These are phyloP conservation scores for Kodamaea fungicola DNA, from an alignment of 1,139 yeast species.

Conservation along the genomic window DNA sequence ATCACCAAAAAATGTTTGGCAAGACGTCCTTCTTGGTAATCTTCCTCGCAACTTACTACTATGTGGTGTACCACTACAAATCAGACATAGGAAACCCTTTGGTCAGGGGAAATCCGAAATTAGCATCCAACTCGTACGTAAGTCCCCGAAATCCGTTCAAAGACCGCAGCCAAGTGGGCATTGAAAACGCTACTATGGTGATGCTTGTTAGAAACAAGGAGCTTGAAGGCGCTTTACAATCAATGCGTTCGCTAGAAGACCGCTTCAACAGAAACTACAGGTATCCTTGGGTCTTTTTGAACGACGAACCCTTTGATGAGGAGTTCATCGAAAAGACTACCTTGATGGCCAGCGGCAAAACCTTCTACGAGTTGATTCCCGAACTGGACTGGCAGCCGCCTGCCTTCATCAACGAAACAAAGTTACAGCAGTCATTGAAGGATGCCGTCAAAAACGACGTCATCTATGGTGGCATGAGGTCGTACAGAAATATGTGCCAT, in stretches of 20 bases:
- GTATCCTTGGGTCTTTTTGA: conserved; percentile 47
- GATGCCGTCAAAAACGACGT: conserved; percentile 23
- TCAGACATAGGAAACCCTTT: conserved; percentile 7
- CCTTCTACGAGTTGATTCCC: conserved; percentile 47
- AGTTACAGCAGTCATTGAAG: conserved; percentile 23
- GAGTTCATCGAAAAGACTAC: conserved; percentile 55
- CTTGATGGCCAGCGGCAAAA: conserved; percentile 80
- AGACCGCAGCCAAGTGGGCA: conserved; percentile 37
- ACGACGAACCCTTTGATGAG: conserved; percentile 40
- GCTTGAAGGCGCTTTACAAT: conserved; percentile 37
- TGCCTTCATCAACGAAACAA: conserved; percentile 28
- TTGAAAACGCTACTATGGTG: conserved; percentile 50
- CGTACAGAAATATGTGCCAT: conserved; percentile 49
- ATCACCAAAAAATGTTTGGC: neutral
- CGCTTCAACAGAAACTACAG: conserved; percentile 43
- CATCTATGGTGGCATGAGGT: conserved; percentile 38
- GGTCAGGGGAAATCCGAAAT: conserved; percentile 24
- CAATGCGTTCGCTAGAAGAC: conserved; percentile 46
- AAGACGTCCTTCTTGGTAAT: conserved; percentile 3
- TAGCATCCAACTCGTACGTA: conserved; percentile 44
- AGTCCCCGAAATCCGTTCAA: conserved; percentile 23
- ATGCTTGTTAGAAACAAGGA: conserved; percentile 46
- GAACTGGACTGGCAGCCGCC: conserved; percentile 44
- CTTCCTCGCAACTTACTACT: conserved; percentile 7
- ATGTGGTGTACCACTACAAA: conserved; percentile 3